phyloP scores from a whole-genome alignment of 768 basidiomycete genomes.

The Panaeolus cyanescens region DNA sequence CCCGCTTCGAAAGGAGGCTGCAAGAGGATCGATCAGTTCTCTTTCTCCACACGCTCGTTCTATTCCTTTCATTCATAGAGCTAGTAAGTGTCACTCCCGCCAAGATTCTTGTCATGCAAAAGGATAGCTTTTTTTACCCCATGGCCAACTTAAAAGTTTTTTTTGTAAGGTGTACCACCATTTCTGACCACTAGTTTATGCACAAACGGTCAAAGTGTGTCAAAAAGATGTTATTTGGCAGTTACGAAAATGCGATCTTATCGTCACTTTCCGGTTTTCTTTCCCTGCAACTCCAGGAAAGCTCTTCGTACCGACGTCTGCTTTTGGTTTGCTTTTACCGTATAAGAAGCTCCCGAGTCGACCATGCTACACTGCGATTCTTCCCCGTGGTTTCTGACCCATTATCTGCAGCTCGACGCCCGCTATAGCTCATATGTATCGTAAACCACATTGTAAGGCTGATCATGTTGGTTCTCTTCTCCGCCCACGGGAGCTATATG shows the following conservation, averaged over 20 bases:
- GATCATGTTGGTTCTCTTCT: constrained; percentile 68
- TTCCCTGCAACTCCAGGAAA: background rate
- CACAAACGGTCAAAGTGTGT: background rate
- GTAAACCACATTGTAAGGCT: constrained; percentile 44
- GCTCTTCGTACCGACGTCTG: constrained; percentile 14
- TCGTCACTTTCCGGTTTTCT: background rate
- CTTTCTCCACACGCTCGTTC: constrained; percentile 16
- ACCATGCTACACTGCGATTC: constrained; percentile 7
- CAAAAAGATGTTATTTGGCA: background rate
- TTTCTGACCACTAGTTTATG: background rate
- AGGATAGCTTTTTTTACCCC: constrained; percentile 4
- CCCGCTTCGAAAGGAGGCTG: constrained; percentile 20
- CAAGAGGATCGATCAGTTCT: constrained; percentile 15
- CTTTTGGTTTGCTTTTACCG: constrained; percentile 17
- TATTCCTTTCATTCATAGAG: constrained; percentile 11
- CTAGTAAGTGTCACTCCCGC: constrained; percentile 22
- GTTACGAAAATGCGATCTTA: background rate
- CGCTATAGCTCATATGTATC: constrained; percentile 22
- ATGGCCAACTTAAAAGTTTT: constrained; percentile 2
- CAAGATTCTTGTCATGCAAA: constrained; percentile 8
- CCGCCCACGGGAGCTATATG: constrained; percentile 50
- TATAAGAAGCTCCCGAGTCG: constrained; percentile 26
- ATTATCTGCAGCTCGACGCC: constrained; percentile 16
- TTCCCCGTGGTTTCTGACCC: constrained; percentile 11
- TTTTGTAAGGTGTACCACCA: constrained; percentile 1